Conservation (phyloP, 2,329 filamentous ascomycete genomes). For the Pseudovirgaria hyperparasitica region DNA sequence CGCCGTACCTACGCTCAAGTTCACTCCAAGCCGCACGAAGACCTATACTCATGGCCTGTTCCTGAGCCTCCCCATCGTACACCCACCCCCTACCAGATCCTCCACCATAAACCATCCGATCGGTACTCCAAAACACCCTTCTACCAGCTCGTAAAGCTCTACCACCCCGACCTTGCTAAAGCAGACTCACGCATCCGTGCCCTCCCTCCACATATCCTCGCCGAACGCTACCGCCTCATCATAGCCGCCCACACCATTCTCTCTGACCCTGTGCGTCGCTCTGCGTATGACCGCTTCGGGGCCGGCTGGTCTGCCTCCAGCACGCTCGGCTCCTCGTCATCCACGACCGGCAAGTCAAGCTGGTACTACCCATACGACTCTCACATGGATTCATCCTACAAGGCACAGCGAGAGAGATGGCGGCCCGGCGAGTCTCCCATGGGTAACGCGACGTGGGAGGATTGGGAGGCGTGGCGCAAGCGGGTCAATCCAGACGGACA, state of each 20-base stretch:
- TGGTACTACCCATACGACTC: slow-evolving; percentile 10
- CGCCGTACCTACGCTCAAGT: too few relatives aligned
- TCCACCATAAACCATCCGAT: slow-evolving; percentile 47
- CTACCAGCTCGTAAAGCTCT: slow-evolving; percentile 87
- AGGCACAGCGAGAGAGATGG: slow-evolving; percentile 33
- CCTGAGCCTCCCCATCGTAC: slow-evolving; percentile 22
- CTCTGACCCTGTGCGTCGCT: slow-evolving; percentile 64
- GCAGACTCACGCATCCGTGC: slow-evolving; percentile 24
- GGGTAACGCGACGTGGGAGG: slow-evolving; percentile 90
- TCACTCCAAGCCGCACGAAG: too few relatives aligned
- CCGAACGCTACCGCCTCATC: slow-evolving; percentile 85
- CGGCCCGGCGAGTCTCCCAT: slow-evolving; percentile 34
- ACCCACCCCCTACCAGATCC: slow-evolving; percentile 85
- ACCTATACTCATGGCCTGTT: too few relatives aligned
- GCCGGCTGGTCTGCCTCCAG: slow-evolving; percentile 58
- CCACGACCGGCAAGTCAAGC: slow-evolving; percentile 9
- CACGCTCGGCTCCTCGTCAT: too few relatives aligned
- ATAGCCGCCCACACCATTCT: slow-evolving; percentile 82
- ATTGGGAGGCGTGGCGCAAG: slow-evolving; percentile 59
- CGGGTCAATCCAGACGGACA: slow-evolving; percentile 23
- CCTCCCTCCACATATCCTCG: slow-evolving; percentile 46
- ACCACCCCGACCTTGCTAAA: slow-evolving; percentile 67
- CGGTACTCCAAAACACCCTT: slow-evolving; percentile 75
- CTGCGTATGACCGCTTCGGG: slow-evolving; percentile 70
- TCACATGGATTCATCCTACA: background rate